Evolutionary conservation across 2,329 filamentous ascomycete species (phyloP).

Genomic region (Xylaria sp.): DNA sequence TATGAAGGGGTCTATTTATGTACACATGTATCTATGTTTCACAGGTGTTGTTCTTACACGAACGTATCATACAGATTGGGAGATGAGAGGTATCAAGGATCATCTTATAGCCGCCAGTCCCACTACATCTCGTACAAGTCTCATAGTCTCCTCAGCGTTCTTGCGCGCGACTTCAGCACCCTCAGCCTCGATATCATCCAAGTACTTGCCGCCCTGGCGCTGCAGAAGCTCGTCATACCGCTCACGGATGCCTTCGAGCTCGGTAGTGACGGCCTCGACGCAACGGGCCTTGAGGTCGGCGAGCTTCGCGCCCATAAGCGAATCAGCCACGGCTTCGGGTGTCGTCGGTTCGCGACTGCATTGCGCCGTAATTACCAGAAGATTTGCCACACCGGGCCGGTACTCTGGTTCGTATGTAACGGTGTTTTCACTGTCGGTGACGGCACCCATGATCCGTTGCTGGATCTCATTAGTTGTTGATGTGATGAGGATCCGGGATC

Average conservation of each 20-base stretch:
- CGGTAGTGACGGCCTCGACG: slow-evolving; percentile 59
- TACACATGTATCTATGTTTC: slow-evolving; percentile 10
- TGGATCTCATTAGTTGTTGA: slow-evolving; percentile 69
- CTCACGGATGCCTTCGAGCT: slow-evolving; percentile 56
- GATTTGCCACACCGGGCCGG: slow-evolving; percentile 85
- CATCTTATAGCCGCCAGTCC: slow-evolving; percentile 47
- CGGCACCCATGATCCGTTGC: slow-evolving; percentile 71
- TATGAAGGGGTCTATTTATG: neutral
- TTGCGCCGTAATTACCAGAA: slow-evolving; percentile 79
- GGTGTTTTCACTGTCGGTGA: slow-evolving; percentile 73
- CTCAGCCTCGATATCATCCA: slow-evolving; percentile 62
- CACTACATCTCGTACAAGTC: slow-evolving; percentile 55
- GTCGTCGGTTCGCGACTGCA: slow-evolving; percentile 54
- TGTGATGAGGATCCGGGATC: slow-evolving; percentile 83
- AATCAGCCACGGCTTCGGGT: slow-evolving; percentile 43
- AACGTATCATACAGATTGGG: neutral
- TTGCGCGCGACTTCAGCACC: slow-evolving; percentile 66
- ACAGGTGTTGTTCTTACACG: slow-evolving; percentile 9
- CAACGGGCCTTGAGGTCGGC: slow-evolving; percentile 69
- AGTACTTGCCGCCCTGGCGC: slow-evolving; percentile 52
- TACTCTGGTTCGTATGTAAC: slow-evolving; percentile 73
- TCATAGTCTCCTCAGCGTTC: slow-evolving; percentile 66
- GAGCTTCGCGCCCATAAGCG: slow-evolving; percentile 51
- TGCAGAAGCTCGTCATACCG: slow-evolving; percentile 54
- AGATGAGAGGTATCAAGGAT: neutral